phyloP scores from a whole-genome alignment of 108 stramenopile species.

The Cyclostephanos tholiformis region DNA sequence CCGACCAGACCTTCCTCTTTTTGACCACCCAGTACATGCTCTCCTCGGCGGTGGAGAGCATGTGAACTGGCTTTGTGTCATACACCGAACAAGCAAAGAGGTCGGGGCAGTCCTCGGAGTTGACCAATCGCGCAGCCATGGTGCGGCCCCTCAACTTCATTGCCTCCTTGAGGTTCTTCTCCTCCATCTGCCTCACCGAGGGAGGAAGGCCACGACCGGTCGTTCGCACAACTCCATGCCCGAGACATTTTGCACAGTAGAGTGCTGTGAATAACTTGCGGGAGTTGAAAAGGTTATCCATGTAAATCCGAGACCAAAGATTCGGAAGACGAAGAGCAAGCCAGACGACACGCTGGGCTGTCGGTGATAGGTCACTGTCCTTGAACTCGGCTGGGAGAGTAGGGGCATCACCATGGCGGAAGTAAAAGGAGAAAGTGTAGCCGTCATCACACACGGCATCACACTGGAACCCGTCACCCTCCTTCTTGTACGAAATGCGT shows the following conservation, averaged over 20 bases:
- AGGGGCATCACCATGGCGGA: constrained; percentile 2
- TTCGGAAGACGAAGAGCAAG: constrained; percentile 2
- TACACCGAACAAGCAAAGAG: constrained; percentile 22
- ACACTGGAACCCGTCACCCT: constrained; percentile 44
- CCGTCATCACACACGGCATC: constrained; percentile 17
- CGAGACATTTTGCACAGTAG: not conserved
- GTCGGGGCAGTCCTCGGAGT: not conserved
- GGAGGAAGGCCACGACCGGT: constrained; percentile 2
- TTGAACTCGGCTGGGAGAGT: not conserved
- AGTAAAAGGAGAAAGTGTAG: constrained; percentile 15
- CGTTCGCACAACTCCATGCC: constrained; percentile 2
- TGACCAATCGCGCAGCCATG: not conserved
- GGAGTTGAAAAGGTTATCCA: constrained; percentile 14
- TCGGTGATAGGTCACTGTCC: not conserved
- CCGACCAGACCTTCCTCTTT: constrained; percentile 22
- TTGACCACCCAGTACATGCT: constrained; percentile 18
- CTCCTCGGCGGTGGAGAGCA: constrained; percentile 8
- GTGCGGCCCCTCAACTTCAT: constrained; percentile 1
- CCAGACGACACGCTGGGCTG: constrained; percentile 5
- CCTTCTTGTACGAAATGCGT: constrained; percentile 35
- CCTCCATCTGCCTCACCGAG: not conserved
- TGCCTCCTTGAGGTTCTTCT: constrained; percentile 1
- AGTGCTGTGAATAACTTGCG: constrained; percentile 2
- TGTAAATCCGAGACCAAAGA: not conserved
- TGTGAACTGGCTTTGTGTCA: constrained; percentile 40